These are phyloP conservation scores for Blastomyces gilchristii DNA, from an alignment of 2,329 filamentous ascomycete genomes.

Conservation along the genomic window DNA sequence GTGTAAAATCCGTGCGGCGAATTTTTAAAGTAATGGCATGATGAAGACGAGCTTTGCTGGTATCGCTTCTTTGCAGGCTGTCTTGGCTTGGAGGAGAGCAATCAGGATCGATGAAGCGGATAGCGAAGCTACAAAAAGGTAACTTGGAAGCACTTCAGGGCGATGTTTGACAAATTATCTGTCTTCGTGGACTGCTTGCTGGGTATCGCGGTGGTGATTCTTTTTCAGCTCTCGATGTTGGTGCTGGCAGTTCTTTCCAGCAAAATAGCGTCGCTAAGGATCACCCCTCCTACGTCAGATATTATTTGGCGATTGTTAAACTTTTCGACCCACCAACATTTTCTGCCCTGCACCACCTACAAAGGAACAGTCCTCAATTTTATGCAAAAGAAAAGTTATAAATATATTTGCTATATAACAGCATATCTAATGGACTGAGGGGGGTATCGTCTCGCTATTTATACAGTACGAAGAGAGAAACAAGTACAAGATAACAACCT, in stretches of 20 bases:
- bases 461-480: neutral
- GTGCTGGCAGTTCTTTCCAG: neutral
- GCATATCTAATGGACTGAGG: neutral
- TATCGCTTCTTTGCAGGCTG: neutral
- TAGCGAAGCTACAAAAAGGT: neutral
- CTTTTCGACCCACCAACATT: neutral
- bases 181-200: too few species aligned
- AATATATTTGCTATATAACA: neutral
- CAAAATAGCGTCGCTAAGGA: neutral
- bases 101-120: neutral
- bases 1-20: neutral
- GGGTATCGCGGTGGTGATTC: neutral
- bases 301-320: neutral
- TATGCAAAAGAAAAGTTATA: neutral
- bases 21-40: constrained; percentile 2
- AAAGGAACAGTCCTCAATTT: too few species aligned
- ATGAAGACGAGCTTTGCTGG: neutral
- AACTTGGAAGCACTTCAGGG: neutral
- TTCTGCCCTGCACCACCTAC: neutral
- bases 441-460: neutral
- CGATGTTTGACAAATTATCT: neutral
- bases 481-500: neutral
- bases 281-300: constrained; percentile 6
- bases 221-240: neutral
- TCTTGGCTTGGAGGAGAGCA: neutral